Base-by-base conservation (phyloP, 805 yeast genomes). In the Blastobotrys muscicola region DNA sequence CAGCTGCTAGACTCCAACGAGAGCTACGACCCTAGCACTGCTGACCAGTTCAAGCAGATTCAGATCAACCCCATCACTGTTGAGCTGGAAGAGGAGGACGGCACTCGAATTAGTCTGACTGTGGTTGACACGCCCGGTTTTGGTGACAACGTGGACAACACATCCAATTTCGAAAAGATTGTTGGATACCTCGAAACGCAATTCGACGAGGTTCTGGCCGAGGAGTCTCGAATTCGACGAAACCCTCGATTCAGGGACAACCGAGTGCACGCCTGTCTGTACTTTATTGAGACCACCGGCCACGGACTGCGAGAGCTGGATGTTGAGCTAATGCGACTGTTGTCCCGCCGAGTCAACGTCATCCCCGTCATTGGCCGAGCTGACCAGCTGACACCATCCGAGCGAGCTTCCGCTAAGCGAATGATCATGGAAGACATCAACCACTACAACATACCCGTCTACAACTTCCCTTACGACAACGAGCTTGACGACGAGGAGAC, bases 321-420 rank as follows among this genome's bases (percentile, higher is more conserved):
- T 60, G 71, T 87, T 43, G 74, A 72, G 50, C 70, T 84, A 42
- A 83, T 89, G 81, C 75, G 70, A 52, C 68, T 72, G 38, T 69
- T 89, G 41, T 75, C 89, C 11, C 70, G 75, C 16, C 76, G 79
- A 50, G 94, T 84, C 14, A 89, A 89, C 64, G 72, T 90, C 20
- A 76, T 89, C 36, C 95, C 97, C 1, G 78, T 87, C 20, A 75
- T 89, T 45, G 75, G 84, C 32, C 82, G 84, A 55, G 79, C 94
- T 2, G 97, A 89, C 60, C 70, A 85, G 1, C 68, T 85, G 52
- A 85, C 94, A 0, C 70, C 70, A 15, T 59, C 71, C 2, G 96
- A 89, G 61, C 63, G 79, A 44, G 57, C 60, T 11, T 60, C 61
- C 26, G 71, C 74, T 60, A 82, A 82, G 59, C 61, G 66, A 43